Evolutionary conservation across 495 filamentous ascomycete species (phyloP).

Genomic region (Delitschia confertaspora): DNA sequence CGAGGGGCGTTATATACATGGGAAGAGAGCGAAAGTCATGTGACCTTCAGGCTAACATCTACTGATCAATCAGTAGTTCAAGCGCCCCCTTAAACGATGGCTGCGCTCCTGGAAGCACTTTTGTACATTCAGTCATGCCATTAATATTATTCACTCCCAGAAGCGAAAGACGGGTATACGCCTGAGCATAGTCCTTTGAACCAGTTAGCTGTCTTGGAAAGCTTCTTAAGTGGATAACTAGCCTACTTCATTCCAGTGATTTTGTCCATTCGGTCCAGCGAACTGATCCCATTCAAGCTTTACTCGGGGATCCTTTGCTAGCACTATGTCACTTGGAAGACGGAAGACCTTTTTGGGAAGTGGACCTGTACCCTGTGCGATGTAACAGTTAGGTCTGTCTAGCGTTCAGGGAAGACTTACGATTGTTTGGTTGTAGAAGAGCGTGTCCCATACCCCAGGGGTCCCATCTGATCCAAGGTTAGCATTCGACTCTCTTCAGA

Average conservation of each 20-base stretch:
- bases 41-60: neutral
- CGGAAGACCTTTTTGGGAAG: slow-evolving; percentile 37
- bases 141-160: slow-evolving; percentile 41
- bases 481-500: too few relatives aligned
- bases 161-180: slow-evolving; percentile 36
- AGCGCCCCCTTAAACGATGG: slow-evolving; percentile 9
- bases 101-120: slow-evolving; percentile 28
- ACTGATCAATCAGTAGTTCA: slow-evolving; percentile 13
- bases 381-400: too few relatives aligned
- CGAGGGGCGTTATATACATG: too few relatives aligned
- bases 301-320: slow-evolving; percentile 35
- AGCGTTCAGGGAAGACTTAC: too few relatives aligned
- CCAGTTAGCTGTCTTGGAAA: slow-evolving; percentile 2
- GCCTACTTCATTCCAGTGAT: slow-evolving; percentile 35
- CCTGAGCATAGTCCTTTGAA: slow-evolving; percentile 33
- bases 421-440: slow-evolving; percentile 41
- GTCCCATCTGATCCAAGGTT: too few relatives aligned
- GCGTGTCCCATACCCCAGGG: slow-evolving; percentile 38
- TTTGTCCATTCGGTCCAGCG: slow-evolving; percentile 22
- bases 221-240: neutral
- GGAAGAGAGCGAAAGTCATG: too few relatives aligned
- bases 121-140: slow-evolving; percentile 36
- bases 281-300: slow-evolving; percentile 34
- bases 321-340: slow-evolving; percentile 40
- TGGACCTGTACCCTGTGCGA: slow-evolving; percentile 8